Conservation (phyloP, 345 rosid species). For the Kernera saxatilis region DNA sequence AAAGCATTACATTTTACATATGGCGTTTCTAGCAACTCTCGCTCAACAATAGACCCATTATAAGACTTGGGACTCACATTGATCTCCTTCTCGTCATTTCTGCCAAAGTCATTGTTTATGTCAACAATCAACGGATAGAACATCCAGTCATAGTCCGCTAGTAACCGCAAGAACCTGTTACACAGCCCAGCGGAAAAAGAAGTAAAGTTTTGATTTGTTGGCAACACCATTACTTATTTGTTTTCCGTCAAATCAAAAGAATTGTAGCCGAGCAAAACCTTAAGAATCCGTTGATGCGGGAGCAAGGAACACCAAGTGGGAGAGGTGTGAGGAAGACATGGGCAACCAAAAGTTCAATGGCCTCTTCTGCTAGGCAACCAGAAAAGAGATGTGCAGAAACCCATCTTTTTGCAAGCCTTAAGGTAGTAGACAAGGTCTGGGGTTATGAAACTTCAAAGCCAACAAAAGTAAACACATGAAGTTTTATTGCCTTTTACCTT, state of each 20-base stretch:
- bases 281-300: slow-evolving; percentile 79
- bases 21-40: background rate
- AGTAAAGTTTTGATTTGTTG: background rate
- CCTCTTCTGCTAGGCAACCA: slow-evolving; percentile 83
- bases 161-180: slow-evolving; percentile 72
- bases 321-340: slow-evolving; percentile 70
- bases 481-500: slow-evolving; percentile 38
- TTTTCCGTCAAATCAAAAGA: background rate
- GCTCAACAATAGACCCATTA: slow-evolving; percentile 6
- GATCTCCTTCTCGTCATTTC: slow-evolving; percentile 67
- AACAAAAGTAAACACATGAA: slow-evolving; percentile 3
- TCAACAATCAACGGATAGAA: slow-evolving; percentile 79
- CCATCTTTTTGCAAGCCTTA: slow-evolving; percentile 97
- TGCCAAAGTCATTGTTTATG: slow-evolving; percentile 68
- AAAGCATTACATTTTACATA: background rate
- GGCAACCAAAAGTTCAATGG: slow-evolving; percentile 79
- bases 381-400: slow-evolving; percentile 88
- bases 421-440: background rate
- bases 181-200: background rate
- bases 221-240: background rate
- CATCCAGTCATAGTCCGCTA: slow-evolving; percentile 77
- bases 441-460: slow-evolving; percentile 6
- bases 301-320: slow-evolving; percentile 73
- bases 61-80: slow-evolving; percentile 43
- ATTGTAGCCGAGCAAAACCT: slow-evolving; percentile 43